Base-by-base conservation (phyloP, 768 basidiomycete species). In the Flagelloscypha sp. region DNA sequence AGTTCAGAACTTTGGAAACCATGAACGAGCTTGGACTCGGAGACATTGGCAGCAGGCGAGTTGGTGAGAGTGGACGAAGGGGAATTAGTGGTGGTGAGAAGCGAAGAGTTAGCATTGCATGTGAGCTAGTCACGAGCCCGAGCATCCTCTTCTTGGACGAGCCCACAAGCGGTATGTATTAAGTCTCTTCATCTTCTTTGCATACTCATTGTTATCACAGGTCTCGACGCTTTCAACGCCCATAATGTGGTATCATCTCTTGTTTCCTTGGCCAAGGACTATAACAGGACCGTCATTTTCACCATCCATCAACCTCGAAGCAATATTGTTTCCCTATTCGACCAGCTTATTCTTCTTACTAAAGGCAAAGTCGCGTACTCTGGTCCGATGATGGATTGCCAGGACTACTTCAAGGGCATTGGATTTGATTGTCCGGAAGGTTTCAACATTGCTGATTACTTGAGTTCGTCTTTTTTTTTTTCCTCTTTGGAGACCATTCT, bases 71-170 rank as follows among this genome's bases (percentile, higher is more conserved):
- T 35, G 86, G 87, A 20, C 76, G 74, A 40, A 73, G 95, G 8
- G 88, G 87, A 9, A 98, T 98, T 37, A 94, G 90, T 21, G 95
- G 95, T 30, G 95, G 95, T 11, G 95, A 99, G 66, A 98, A 98
- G 61, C 75, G 95, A 22, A 71, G 95, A 4, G 95, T 98, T 2
- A 89, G 85, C 0, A 98, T 99, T 45, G 95, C 95, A 25, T 99
- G 95, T 54, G 95, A 99, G 60, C 69, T 99, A 17, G 95, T 99
- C 23, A 99, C 94, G 1, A 89, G 86, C 28, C 95, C 95, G 10
- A 93, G 89, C 0, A 92, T 99, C 33, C 56, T 99, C 22, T 94
- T 97, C 66, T 68, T 98, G 36, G 95, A 99, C 49, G 95, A 99
- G 51, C 95, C 95, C 6, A 99, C 95, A 0, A 92, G 88, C 35